Percentiles rank a stretch among this genome's conserved stretches.
Conservation (phyloP, 2,329 filamentous ascomycete genomes). For the Pezicula radicicola region DNA sequence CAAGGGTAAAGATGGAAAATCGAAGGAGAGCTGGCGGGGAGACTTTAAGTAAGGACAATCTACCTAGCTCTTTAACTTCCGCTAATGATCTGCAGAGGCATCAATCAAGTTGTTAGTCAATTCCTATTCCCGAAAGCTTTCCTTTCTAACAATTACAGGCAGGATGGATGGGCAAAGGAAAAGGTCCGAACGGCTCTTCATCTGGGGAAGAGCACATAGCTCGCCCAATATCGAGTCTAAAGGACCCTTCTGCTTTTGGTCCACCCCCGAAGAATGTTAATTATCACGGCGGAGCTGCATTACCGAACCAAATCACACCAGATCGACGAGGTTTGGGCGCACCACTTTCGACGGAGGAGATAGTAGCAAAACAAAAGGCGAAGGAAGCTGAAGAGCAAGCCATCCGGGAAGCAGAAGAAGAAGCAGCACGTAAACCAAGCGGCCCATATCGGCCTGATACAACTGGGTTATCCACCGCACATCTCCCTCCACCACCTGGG, state of each 20-base stretch:
- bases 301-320: constrained; percentile 25
- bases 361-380: constrained; percentile 28
- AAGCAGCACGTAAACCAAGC: constrained; percentile 32
- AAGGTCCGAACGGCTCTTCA: constrained; percentile 14
- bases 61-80: neutral
- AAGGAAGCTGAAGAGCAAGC: constrained; percentile 19
- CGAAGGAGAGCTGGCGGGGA: constrained; percentile 48
- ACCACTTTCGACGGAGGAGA: constrained; percentile 35
- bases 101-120: constrained; percentile 26
- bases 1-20: constrained; percentile 45
- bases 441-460: constrained; percentile 60
- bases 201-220: constrained; percentile 20
- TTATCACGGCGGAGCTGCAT: constrained; percentile 25
- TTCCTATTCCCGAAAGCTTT: neutral
- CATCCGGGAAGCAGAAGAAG: constrained; percentile 23
- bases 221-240: constrained; percentile 55
- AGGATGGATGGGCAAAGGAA: constrained; percentile 32
- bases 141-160: constrained; percentile 3
- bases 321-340: constrained; percentile 38
- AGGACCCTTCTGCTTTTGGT: constrained; percentile 62
- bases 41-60: constrained; percentile 23
- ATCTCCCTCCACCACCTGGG: constrained; percentile 59
- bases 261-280: constrained; percentile 58
- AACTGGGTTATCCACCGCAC: constrained; percentile 54
- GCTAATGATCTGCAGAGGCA: constrained; percentile 11